Conservation (phyloP, 1,284 basidiomycete genomes). For the Marasmius sp. region DNA sequence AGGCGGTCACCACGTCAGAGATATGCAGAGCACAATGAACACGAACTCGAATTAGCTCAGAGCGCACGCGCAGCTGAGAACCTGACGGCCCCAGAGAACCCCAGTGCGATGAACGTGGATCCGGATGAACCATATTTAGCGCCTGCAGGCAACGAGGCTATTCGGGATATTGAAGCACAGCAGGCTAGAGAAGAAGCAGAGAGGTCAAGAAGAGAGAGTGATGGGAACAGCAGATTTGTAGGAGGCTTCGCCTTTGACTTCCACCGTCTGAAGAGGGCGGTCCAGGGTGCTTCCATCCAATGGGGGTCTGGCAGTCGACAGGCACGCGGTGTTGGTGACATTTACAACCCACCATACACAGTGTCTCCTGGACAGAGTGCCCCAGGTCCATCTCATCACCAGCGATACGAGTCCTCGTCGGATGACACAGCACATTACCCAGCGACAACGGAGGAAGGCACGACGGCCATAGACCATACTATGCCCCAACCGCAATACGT, state of each 20-base stretch:
- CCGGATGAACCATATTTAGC: constrained; percentile 29
- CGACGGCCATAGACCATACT: constrained; percentile 21
- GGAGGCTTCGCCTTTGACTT: constrained; percentile 24
- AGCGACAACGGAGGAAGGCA: constrained; percentile 14
- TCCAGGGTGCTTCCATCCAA: constrained; percentile 16
- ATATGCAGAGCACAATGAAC: not conserved
- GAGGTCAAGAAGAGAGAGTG: not conserved
- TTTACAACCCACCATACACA: not conserved
- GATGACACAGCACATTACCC: not conserved
- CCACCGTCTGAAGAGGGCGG: constrained; percentile 23
- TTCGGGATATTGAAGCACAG: constrained; percentile 6
- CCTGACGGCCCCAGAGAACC: not conserved
- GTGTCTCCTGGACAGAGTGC: not conserved
- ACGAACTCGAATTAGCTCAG: not conserved
- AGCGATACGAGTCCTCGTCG: not conserved
- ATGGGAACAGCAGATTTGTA: constrained; percentile 21
- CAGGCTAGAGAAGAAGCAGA: not conserved
- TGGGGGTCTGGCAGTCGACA: not conserved
- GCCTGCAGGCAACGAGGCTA: constrained; percentile 15
- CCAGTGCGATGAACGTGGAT: constrained; percentile 24
- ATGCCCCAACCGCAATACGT: not conserved
- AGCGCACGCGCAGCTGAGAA: not conserved
- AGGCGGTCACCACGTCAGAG: constrained; percentile 1
- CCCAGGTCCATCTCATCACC: not conserved
- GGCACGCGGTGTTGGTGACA: not conserved